Evolutionary conservation across 2,329 filamentous ascomycete species (phyloP), one percentile per base, ranked within the genome.

Genomic region (Beauveria asiatica): DNA sequence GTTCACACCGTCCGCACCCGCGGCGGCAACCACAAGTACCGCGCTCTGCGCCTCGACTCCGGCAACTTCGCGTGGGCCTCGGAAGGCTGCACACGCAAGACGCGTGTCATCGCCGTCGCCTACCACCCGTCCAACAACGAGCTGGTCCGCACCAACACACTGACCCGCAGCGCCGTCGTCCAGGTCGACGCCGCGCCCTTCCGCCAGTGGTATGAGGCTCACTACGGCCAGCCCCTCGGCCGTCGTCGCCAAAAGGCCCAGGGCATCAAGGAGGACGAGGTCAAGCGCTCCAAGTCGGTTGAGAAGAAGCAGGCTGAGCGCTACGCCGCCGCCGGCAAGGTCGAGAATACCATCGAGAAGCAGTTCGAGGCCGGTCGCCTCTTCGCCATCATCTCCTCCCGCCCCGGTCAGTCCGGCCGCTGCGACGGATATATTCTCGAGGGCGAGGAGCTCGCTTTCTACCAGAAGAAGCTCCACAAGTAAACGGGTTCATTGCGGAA

Each of bases 91-190:
- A 90, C 93, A 81, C 93, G 94, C 87, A 99, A 99, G 88, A 92
- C 90, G 80, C 94, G 95, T 84, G 90, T 99, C 78, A 97, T 99
- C 78, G 92, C 84, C 74, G 95, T 99, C 81, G 89, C 88, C 77
- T 99, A 92, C 90, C 95, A 99, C 83, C 95, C 94, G 66, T 97
- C 93, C 78, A 99, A 99, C 92, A 99, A 99, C 91, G 94, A 99
- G 84, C 87, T 99, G 72, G 92, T 99, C 84, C 94, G 94, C 76
- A 99, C 94, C 81, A 99, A 99, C 89, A 97, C 94, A 83, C 86
- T 99, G 78, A 99, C 94, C 85, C 95, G 92, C 83, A 91, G 91
- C 76, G 94, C 94, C 82, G 90, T 99, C 75, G 90, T 99, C 78
- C 94, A 99, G 85, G 83, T 99, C 81, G 94, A 99, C 80, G 94